Percentiles rank a stretch among this genome's conserved stretches.
These are phyloP conservation scores for Ustilago cynodontis DNA, from an alignment of 1,284 basidiomycete genomes.

Conservation along the genomic window DNA sequence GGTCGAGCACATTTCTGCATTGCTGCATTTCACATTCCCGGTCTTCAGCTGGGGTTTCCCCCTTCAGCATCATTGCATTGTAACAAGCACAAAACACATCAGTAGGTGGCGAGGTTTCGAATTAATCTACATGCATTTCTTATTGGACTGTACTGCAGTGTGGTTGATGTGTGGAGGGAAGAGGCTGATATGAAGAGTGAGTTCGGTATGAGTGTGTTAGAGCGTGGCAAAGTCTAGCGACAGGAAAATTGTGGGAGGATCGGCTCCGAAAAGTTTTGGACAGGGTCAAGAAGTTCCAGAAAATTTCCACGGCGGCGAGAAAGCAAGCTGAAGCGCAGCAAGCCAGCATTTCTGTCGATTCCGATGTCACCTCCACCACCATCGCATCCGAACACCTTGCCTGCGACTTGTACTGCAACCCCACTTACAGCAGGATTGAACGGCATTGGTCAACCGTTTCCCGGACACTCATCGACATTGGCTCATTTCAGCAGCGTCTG, in stretches of 20 bases:
- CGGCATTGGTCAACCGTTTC: not conserved
- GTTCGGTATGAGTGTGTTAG: not conserved
- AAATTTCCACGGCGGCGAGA: constrained; percentile 13
- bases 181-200: not conserved
- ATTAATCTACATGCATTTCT: constrained; percentile 2
- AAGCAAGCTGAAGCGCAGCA: not conserved
- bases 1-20: constrained; percentile 3
- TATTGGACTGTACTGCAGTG: not conserved
- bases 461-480: too few relatives aligned
- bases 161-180: not conserved
- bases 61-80: not conserved
- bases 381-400: too few relatives aligned
- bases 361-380: not conserved
- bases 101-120: not conserved
- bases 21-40: not conserved
- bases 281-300: constrained; percentile 13
- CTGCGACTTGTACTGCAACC: not conserved
- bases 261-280: constrained; percentile 9
- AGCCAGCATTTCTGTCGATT: too few relatives aligned
- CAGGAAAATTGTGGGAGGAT: not conserved
- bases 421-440: not conserved
- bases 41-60: not conserved
- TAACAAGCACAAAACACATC: not conserved
- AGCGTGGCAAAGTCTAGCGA: not conserved
- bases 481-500: too few relatives aligned